A percentile compares a stretch with the other conserved stretches of the same genome.
Evolutionary conservation across 2,329 filamentous ascomycete genomes (phyloP).

Genomic region (Diaporthe amygdali): DNA sequence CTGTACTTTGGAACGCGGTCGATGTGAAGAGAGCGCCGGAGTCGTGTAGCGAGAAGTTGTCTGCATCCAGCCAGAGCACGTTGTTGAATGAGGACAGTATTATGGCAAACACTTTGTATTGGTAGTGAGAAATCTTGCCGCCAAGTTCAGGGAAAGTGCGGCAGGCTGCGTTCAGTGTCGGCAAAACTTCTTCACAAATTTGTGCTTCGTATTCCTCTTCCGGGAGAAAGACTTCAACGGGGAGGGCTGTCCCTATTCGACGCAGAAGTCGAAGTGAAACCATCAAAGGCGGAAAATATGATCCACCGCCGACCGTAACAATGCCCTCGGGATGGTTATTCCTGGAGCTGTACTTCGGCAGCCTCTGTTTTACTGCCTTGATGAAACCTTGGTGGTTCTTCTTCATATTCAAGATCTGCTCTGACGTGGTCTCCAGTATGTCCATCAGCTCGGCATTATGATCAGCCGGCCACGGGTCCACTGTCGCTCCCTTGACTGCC

Average conservation of each 20-base stretch:
- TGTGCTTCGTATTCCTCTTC: constrained; percentile 33
- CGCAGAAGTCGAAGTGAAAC: constrained; percentile 57
- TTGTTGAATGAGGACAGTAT: constrained; percentile 64
- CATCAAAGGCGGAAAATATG: constrained; percentile 30
- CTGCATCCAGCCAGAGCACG: constrained; percentile 62
- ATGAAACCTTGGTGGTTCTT: neutral
- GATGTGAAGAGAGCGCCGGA: constrained; percentile 49
- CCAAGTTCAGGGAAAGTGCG: constrained; percentile 35
- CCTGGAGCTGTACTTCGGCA: neutral
- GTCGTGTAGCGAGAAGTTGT: constrained; percentile 52
- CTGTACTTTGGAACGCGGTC: constrained; percentile 54
- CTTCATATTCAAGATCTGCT: neutral
- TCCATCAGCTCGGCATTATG: neutral
- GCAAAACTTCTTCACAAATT: constrained; percentile 36
- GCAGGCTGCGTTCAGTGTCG: constrained; percentile 36
- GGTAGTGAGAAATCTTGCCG: constrained; percentile 43
- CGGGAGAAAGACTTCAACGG: constrained; percentile 44
- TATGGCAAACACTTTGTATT: constrained; percentile 62
- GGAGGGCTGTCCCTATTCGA: constrained; percentile 52
- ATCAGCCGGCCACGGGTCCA: neutral
- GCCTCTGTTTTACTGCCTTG: neutral
- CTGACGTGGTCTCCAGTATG: neutral
- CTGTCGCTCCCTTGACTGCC: neutral
- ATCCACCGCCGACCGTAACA: neutral
- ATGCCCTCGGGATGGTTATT: neutral